Conservation (phyloP, 176 grass and related monocot species). For the Pharus latifolius region DNA sequence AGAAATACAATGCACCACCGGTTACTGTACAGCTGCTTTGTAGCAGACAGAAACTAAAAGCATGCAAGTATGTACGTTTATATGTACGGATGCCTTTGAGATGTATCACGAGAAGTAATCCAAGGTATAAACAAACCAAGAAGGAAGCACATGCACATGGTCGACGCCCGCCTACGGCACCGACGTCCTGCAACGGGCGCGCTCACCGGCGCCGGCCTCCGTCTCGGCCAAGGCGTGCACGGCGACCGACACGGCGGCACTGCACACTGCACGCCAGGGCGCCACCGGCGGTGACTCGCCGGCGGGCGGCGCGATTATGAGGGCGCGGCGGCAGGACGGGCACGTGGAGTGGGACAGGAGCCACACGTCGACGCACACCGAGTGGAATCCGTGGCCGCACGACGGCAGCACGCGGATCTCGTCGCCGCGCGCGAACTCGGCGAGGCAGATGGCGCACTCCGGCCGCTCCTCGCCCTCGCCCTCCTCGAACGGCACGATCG, state of each 20-base stretch:
- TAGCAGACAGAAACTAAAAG: background rate
- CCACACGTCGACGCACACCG: constrained; percentile 75
- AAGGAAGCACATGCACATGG: background rate
- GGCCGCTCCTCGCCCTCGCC: background rate
- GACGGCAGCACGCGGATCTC: constrained; percentile 62
- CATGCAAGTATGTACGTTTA: background rate
- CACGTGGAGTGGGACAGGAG: constrained; percentile 69
- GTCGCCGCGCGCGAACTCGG: constrained; percentile 57
- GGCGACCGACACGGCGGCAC: background rate
- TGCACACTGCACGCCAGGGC: too few species aligned
- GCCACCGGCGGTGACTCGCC: background rate
- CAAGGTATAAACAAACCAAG: background rate
- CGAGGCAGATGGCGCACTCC: constrained; percentile 86
- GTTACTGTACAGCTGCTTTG: background rate
- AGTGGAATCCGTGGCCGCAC: constrained; percentile 78
- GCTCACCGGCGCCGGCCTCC: background rate
- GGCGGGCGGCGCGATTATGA: background rate
- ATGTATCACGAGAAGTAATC: background rate
- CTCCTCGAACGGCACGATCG: constrained; percentile 27
- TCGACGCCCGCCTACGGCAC: background rate
- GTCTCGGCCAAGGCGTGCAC: background rate
- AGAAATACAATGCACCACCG: background rate
- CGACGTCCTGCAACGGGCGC: constrained; percentile 7
- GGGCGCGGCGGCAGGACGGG: constrained; percentile 71
- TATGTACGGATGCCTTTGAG: background rate